Percentiles rank a stretch among this genome's conserved stretches.
These are phyloP conservation scores for Quercus berberidifolia DNA, from an alignment of 306 rosid genomes.

Conservation along the genomic window DNA sequence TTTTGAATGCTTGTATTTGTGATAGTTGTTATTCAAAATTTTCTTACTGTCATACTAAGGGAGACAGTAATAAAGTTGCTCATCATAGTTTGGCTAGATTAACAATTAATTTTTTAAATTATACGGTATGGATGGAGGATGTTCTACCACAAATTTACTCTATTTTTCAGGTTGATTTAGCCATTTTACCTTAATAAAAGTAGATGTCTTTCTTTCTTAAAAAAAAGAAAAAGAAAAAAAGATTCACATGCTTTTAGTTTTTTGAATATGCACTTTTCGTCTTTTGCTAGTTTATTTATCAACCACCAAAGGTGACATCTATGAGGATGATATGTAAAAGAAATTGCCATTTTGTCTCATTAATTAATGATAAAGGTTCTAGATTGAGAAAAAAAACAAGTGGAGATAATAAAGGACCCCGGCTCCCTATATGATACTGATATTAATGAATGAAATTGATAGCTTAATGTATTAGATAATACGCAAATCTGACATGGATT, in stretches of 20 bases:
- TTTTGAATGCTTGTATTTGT: too few relatives aligned
- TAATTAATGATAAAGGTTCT: background rate
- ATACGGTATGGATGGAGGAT: rapidly evolving
- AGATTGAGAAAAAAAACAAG: background rate
- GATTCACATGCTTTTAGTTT: background rate
- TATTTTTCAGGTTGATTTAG: too few relatives aligned
- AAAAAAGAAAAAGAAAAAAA: too few relatives aligned
- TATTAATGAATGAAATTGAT: background rate
- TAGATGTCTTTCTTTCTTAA: too few relatives aligned
- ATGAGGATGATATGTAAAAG: background rate
- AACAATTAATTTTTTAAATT: too few relatives aligned
- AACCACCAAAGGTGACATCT: background rate
- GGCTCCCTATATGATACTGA: background rate
- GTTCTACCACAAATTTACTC: too few relatives aligned
- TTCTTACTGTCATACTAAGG: background rate
- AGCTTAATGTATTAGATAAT: background rate
- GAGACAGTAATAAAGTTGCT: too few relatives aligned
- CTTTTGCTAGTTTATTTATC: background rate
- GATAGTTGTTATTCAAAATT: too few relatives aligned
- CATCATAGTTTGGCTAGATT: too few relatives aligned
- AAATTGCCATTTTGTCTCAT: background rate
- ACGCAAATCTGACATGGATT: background rate
- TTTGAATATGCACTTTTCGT: background rate
- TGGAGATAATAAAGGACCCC: background rate
- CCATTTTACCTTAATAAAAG: too few relatives aligned